Evolutionary conservation across 1,139 yeast species (phyloP).

Genomic region (Sugiyamaella grinbergsii): DNA sequence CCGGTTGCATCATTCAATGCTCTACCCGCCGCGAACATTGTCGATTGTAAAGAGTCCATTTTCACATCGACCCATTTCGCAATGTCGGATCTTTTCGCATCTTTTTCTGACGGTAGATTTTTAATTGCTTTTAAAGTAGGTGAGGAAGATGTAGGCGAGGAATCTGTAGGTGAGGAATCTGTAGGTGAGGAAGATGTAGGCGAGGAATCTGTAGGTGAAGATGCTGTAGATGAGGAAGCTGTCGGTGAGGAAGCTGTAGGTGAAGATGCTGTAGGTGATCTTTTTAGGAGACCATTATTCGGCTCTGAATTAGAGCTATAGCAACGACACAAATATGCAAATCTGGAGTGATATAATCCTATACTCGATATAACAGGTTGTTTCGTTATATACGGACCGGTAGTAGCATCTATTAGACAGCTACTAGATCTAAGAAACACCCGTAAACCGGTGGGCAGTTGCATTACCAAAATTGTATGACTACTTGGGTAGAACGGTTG

Average conservation of each 20-base stretch:
- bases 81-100: slow-evolving; percentile 49
- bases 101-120: slow-evolving; percentile 49
- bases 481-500: no score
- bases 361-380: background rate
- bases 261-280: background rate
- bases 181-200: slow-evolving; percentile 3
- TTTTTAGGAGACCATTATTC: background rate
- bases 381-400: background rate
- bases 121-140: slow-evolving; percentile 23
- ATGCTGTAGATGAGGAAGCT: background rate
- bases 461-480: background rate
- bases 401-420: background rate
- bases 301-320: background rate
- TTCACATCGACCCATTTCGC: slow-evolving; percentile 57
- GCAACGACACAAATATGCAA: background rate
- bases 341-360: background rate
- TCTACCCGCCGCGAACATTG: slow-evolving; percentile 68
- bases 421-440: background rate
- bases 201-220: background rate
- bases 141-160: background rate
- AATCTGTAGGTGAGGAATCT: background rate
- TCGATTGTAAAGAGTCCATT: slow-evolving; percentile 64
- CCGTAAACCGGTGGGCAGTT: background rate
- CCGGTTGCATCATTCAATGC: slow-evolving; percentile 92
- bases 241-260: background rate